Evolutionary conservation across 306 rosid species (phyloP), one percentile per base, ranked within the genome.

Genomic region (Fragaria vesca): DNA sequence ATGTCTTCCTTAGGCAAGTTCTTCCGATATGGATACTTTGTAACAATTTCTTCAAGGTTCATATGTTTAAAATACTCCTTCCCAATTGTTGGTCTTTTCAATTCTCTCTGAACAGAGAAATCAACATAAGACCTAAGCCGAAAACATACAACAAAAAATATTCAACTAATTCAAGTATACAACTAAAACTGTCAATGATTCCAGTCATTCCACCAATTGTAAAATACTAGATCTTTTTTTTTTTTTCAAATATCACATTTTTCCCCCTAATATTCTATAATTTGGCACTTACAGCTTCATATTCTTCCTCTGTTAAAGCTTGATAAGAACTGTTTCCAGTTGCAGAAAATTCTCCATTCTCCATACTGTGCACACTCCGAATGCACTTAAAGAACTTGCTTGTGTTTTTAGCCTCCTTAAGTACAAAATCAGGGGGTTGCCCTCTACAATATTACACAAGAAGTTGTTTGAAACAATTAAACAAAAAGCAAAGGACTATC

Each of bases 391-490:
- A 96, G 85, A 93, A 96, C 83, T 96, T 96, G 82, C 86, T 83
- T 73, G 98, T 90, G 91, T 86, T 90, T 87, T 96, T 96, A 68
- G 99, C 98, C 81, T 93, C 98, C 89, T 93, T 90, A 63, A 96
- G 88, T 74, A 96, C 73, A 83, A 90, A 90, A 90, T 96, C 99
- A 26, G 99, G 98, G 74, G 99, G 99, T 77, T 91, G 99, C 69
- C 88, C 97, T 81, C 99, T 96, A 85, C 82, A 91, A 76, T 69
- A 80, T 71, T 75, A 66, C 54, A 32, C 12, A 48, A 75, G 73
- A 81, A 16, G 24, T 34, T 72, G 83, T 60, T 76, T 12, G 32
- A 24, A 74, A 51, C 12, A 67, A 28, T 73, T 74, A 50, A 46
- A 3, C 16, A 24, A 15, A 5, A 9, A 26, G 32, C 12, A 74